Evolutionary conservation across 2,329 filamentous ascomycete species (phyloP), one percentile per base, ranked within the genome.

Genomic region (Colletotrichum sp.): DNA sequence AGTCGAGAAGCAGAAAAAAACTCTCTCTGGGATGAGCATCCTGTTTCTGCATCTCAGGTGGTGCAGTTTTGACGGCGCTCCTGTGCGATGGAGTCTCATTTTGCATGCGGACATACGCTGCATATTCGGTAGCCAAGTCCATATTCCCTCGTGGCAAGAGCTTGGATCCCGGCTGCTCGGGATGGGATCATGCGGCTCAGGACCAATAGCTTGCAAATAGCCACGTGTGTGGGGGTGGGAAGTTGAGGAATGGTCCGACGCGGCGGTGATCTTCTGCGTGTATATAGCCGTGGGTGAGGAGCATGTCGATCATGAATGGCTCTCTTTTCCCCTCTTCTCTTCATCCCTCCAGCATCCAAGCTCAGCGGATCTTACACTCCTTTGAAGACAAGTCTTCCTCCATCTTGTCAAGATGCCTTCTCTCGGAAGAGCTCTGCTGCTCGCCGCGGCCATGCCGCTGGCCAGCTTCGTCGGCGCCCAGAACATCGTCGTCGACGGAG

Each of bases 401-500:
- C 44, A 60, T 70, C 67, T 71, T 59, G 66, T 74, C 71, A 57
- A 65, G 71, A 74, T 74, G 66, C 44, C 66, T 71, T 71, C 24
- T 26, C 13, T 74, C 59, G 44, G 66, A 65, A 28, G 66, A 70
- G 44, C 71, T 34, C 44, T 74, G 59, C 34, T 74, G 30, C 26
- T 74, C 30, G 71, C 67, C 24, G 66, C 66, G 66, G 59, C 66
- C 24, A 64, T 74, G 71, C 66, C 71, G 44, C 28, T 74, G 32
- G 59, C 59, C 49, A 73, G 39, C 28, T 44, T 76, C 26, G 74
- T 70, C 21, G 59, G 55, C 15, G 80, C 80, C 57, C 80, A 81
- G 75, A 81, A 78, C 32, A 81, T 82, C 44, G 75, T 72, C 60
- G 70, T 80, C 55, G 72, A 79, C 59, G 79, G 80, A 62, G 57